Percentiles rank a stretch among this genome's conserved stretches.
phyloP scores from a whole-genome alignment of 2,329 filamentous ascomycete genomes.

The Pyrenochaeta sp. region DNA sequence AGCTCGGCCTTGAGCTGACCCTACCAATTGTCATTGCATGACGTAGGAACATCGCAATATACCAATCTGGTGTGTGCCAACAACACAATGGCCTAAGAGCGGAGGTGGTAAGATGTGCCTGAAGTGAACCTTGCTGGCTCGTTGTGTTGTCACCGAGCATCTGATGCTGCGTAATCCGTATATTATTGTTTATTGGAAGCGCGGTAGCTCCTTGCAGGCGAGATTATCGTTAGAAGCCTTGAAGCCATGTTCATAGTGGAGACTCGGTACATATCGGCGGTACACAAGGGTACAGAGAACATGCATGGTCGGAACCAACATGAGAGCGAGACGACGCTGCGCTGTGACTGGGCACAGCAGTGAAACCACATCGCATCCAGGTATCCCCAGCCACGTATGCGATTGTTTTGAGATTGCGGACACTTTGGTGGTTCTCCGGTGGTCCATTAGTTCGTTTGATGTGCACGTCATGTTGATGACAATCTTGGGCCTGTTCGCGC shows the following conservation, averaged over 20 bases:
- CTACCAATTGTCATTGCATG: not conserved
- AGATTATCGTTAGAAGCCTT: constrained; percentile 9
- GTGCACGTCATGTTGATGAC: not conserved
- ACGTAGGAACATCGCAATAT: constrained; percentile 6
- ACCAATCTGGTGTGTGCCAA: not conserved
- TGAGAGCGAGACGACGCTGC: constrained; percentile 22
- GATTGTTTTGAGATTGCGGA: not conserved
- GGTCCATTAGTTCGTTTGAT: not conserved
- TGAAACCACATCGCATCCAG: constrained; percentile 3
- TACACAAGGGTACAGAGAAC: constrained; percentile 4
- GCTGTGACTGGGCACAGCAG: constrained; percentile 28
- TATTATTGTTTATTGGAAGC: not conserved
- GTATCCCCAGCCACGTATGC: not conserved
- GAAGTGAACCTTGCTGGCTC: not conserved
- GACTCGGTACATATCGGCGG: not conserved
- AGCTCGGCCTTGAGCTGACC: constrained; percentile 3
- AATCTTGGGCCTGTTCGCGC: not conserved
- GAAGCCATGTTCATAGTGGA: not conserved
- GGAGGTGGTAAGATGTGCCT: too few species aligned
- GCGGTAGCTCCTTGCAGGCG: constrained; percentile 10
- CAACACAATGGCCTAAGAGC: not conserved
- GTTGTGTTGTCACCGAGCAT: not conserved
- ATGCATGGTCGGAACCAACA: constrained; percentile 7
- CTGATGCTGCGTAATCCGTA: not conserved
- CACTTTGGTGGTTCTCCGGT: not conserved